Conservation (phyloP, 2,329 filamentous ascomycete genomes). For the Verticillium nonalfalfae region DNA sequence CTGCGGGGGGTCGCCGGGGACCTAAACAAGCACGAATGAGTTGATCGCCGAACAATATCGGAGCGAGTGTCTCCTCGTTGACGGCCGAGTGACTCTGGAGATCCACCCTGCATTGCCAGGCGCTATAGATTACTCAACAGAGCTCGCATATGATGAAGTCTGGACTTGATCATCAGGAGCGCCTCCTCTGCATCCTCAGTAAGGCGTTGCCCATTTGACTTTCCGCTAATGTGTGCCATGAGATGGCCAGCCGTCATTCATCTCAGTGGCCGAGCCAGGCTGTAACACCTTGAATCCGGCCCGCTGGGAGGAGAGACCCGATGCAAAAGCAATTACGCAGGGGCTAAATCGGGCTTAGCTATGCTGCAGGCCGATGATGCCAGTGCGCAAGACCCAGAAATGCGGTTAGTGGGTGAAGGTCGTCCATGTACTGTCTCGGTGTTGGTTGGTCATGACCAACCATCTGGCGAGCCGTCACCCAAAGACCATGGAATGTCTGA, state of each 20-base stretch:
- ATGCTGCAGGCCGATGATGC: background rate
- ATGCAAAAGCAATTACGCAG: background rate
- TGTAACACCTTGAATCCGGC: background rate
- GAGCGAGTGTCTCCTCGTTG: background rate
- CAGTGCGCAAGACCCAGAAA: background rate
- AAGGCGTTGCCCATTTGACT: background rate
- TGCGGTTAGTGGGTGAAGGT: background rate
- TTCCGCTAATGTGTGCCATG: background rate
- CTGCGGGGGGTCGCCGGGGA: background rate
- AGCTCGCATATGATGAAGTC: background rate
- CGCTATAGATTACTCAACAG: background rate
- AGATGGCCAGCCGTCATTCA: background rate
- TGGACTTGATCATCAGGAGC: background rate
- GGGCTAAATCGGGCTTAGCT: background rate
- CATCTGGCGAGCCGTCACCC: background rate
- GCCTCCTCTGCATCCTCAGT: background rate
- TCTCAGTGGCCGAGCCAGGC: background rate
- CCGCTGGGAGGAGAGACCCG: slow-evolving; percentile 1
- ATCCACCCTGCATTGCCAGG: background rate
- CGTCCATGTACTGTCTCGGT: background rate
- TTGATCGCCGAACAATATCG: background rate
- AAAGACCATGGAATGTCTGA: background rate
- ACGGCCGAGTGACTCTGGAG: background rate
- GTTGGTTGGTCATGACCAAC: background rate
- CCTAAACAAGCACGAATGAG: background rate